These are phyloP conservation scores for Kuraishia cidri DNA, from an alignment of 805 yeast genomes.

Conservation along the genomic window DNA sequence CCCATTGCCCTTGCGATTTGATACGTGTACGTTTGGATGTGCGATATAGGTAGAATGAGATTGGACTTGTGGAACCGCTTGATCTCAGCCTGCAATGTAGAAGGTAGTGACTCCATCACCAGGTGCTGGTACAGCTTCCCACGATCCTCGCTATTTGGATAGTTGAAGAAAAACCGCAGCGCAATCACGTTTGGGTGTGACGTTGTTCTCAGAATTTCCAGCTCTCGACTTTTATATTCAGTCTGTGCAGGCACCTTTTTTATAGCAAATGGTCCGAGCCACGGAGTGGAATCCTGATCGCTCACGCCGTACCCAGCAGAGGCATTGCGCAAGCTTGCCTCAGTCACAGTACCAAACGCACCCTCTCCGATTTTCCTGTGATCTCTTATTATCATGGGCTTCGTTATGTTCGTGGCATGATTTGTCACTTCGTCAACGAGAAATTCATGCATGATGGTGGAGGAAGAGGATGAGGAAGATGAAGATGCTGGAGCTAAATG, in stretches of 20 bases:
- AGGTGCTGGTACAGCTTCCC: slow-evolving; percentile 66
- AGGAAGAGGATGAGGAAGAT: background rate
- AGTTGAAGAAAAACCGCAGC: slow-evolving; percentile 63
- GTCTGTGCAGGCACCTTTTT: slow-evolving; percentile 84
- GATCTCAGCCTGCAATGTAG: slow-evolving; percentile 68
- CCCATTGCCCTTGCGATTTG: slow-evolving; percentile 81
- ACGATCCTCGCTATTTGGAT: slow-evolving; percentile 47
- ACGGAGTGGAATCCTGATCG: slow-evolving; percentile 14
- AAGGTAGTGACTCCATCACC: slow-evolving; percentile 86
- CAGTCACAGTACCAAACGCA: slow-evolving; percentile 80
- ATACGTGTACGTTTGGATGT: slow-evolving; percentile 68
- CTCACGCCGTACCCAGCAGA: slow-evolving; percentile 2
- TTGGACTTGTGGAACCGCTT: slow-evolving; percentile 56
- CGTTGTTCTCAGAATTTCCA: slow-evolving; percentile 66
- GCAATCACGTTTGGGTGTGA: slow-evolving; percentile 75
- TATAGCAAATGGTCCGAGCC: slow-evolving; percentile 80
- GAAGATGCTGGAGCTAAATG: too few species aligned
- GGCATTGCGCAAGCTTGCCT: slow-evolving; percentile 41
- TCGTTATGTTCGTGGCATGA: slow-evolving; percentile 39
- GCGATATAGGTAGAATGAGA: slow-evolving; percentile 58
- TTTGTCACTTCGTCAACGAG: slow-evolving; percentile 55
- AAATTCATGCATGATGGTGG: slow-evolving; percentile 24
- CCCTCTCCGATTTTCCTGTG: slow-evolving; percentile 77
- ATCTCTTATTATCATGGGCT: slow-evolving; percentile 63
- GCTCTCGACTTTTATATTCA: slow-evolving; percentile 75